Percentiles rank a stretch among this genome's conserved stretches.
Conservation (phyloP, 2,329 filamentous ascomycete genomes). For the Teratosphaeria pseudoeucalypti region DNA sequence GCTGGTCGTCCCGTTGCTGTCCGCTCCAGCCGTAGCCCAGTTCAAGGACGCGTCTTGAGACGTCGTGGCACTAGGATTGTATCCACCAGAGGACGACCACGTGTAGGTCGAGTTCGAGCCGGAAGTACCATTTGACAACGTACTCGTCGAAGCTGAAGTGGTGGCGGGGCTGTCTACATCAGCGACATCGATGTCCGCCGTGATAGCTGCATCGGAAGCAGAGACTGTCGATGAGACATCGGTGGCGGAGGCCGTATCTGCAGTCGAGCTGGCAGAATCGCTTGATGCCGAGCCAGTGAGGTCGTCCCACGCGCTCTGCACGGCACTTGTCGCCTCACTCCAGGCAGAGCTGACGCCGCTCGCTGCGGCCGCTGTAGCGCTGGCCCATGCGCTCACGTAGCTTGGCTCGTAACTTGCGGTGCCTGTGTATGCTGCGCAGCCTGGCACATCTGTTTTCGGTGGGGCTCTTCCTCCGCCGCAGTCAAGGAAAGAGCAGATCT, state of each 20-base stretch:
- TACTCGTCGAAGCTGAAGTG: background rate
- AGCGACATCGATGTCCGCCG: background rate
- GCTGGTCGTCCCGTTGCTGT: background rate
- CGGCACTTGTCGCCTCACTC: background rate
- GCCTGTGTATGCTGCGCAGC: slow-evolving; percentile 47
- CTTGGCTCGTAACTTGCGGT: slow-evolving; percentile 45
- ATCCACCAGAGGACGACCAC: background rate
- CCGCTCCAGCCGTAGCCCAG: background rate
- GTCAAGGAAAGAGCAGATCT: slow-evolving; percentile 55
- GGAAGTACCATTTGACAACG: background rate
- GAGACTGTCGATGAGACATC: background rate
- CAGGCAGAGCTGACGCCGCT: slow-evolving; percentile 3
- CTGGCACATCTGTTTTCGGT: slow-evolving; percentile 51
- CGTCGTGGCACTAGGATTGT: background rate
- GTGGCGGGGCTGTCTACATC: background rate
- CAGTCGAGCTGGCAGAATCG: background rate
- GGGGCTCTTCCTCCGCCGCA: slow-evolving; percentile 58
- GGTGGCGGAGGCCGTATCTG: background rate
- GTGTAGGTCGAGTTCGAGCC: background rate
- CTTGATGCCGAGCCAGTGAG: background rate
- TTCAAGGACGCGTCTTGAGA: background rate
- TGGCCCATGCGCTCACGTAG: slow-evolving; percentile 33
- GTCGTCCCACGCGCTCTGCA: background rate
- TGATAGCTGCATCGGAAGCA: background rate
- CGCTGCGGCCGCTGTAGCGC: slow-evolving; percentile 5